Evolutionary conservation across 1,284 basidiomycete species (phyloP).

Genomic region (Blastosporella zonata): DNA sequence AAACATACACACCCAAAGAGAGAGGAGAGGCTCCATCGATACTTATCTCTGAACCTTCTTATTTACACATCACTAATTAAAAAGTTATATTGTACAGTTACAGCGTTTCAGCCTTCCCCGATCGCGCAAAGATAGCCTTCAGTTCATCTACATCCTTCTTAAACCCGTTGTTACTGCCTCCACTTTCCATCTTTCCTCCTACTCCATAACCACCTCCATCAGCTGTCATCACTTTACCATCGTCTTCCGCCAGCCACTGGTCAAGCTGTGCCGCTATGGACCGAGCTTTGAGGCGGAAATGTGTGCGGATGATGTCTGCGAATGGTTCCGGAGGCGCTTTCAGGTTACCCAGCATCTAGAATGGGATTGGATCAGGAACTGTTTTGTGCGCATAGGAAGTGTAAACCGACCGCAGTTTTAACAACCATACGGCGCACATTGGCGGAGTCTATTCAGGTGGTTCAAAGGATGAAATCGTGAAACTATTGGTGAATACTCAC

Average conservation of each 20-base stretch:
- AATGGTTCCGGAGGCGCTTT: constrained; percentile 81
- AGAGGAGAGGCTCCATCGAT: not conserved
- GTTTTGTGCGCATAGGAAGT: not conserved
- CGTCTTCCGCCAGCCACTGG: constrained; percentile 72
- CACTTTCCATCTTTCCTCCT: constrained; percentile 30
- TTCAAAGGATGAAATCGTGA: constrained; percentile 5
- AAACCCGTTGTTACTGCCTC: constrained; percentile 53
- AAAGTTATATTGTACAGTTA: constrained; percentile 2
- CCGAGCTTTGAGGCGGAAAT: constrained; percentile 83
- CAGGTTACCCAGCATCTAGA: constrained; percentile 82
- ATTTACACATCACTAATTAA: not conserved
- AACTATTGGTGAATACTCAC: constrained; percentile 40
- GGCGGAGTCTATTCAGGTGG: constrained; percentile 59
- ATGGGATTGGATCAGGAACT: not conserved
- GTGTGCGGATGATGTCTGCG: constrained; percentile 79
- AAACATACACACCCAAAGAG: not conserved
- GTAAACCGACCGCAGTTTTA: constrained; percentile 67
- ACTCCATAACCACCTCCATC: constrained; percentile 48
- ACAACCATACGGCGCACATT: constrained; percentile 89
- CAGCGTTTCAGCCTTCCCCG: constrained; percentile 32
- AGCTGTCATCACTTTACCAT: constrained; percentile 50
- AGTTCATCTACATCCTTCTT: constrained; percentile 67
- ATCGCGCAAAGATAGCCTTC: constrained; percentile 50
- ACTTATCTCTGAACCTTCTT: not conserved
- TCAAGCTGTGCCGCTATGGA: constrained; percentile 74